Conservation (phyloP, 2,329 filamentous ascomycete genomes). For the Botryotinia calthae region DNA sequence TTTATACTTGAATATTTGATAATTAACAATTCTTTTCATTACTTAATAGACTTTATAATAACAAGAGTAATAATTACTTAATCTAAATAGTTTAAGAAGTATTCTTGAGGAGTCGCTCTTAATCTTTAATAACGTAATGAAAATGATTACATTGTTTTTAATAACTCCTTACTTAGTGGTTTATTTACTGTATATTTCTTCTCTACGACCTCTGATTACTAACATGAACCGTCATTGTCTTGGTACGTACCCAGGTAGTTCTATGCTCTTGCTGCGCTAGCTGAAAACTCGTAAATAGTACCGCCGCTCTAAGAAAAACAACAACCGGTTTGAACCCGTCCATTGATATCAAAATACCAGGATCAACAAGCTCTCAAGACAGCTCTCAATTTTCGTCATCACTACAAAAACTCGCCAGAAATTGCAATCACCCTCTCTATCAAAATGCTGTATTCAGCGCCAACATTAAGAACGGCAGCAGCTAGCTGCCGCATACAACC, state of each 20-base stretch:
- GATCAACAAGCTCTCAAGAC: constrained; percentile 6
- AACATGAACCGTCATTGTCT: background rate
- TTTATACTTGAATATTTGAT: background rate
- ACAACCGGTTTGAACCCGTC: background rate
- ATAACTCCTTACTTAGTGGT: background rate
- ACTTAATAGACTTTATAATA: fast-evolving
- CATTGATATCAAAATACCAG: constrained; percentile 6
- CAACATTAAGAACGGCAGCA: constrained; percentile 36
- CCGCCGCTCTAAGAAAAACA: constrained; percentile 5
- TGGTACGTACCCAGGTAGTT: background rate
- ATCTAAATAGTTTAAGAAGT: background rate
- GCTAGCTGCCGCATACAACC: constrained; percentile 37
- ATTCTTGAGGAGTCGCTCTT: fast-evolving
- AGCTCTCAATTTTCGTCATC: constrained; percentile 13
- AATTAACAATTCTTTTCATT: background rate
- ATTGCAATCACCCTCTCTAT: background rate
- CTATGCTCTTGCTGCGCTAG: background rate
- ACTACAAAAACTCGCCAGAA: constrained; percentile 13
- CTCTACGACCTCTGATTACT: background rate
- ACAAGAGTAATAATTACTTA: no score
- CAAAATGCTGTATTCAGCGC: constrained; percentile 36
- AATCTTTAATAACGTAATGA: background rate
- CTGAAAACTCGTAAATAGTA: background rate
- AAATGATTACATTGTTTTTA: background rate
- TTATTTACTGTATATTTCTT: background rate